Evolutionary conservation across 139 green algal species (phyloP).

Genomic region (Eudorina sp.): DNA sequence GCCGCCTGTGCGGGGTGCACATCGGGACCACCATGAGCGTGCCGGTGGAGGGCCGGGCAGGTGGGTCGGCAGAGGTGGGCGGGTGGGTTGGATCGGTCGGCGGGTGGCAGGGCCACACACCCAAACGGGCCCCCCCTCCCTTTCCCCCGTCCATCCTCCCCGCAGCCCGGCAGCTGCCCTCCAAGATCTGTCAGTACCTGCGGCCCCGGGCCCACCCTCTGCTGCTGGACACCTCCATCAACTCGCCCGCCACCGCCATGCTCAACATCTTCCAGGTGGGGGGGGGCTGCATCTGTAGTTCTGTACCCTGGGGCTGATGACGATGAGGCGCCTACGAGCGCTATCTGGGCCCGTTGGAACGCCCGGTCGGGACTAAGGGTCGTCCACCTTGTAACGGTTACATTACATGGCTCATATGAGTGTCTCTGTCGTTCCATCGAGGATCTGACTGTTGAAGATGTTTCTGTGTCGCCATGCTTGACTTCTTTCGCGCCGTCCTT

Average conservation of each 20-base stretch:
- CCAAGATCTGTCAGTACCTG: constrained; percentile 86
- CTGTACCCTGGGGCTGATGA: no score
- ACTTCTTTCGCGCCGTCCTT: neutral
- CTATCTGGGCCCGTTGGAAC: no score
- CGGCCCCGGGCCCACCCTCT: constrained; percentile 88
- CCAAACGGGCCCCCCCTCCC: no score
- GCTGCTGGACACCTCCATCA: constrained; percentile 89
- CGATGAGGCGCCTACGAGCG: no score
- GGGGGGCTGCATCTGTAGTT: no score
- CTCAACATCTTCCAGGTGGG: constrained; percentile 91
- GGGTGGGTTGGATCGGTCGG: no score
- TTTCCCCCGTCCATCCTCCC: neutral
- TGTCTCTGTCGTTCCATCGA: no score
- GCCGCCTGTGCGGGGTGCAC: constrained; percentile 72
- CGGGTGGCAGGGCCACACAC: no score
- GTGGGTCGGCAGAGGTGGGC: no score
- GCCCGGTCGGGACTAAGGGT: no score
- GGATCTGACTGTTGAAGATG: neutral
- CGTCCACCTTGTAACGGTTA: no score
- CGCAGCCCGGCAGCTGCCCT: constrained; percentile 60
- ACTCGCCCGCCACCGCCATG: constrained; percentile 74
- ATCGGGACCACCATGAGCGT: constrained; percentile 79
- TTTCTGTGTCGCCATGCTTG: neutral
- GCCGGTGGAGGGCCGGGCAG: constrained; percentile 47
- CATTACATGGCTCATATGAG: no score